phyloP scores from a whole-genome alignment of 192 early-diverging fungal genomes.

The Powellomyces hirtus region DNA sequence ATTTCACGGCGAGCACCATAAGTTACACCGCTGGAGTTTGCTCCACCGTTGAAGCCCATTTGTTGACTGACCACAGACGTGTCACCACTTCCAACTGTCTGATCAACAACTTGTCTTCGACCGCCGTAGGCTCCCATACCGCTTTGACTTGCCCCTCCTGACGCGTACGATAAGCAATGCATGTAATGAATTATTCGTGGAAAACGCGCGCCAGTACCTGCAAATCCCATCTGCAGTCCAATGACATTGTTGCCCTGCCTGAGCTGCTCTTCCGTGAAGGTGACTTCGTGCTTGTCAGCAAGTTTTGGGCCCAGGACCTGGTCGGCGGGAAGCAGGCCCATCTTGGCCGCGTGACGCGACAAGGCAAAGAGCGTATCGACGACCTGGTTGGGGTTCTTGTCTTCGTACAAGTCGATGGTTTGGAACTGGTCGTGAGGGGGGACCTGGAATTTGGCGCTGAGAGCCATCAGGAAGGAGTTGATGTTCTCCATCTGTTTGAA shows the following conservation, averaged over 20 bases:
- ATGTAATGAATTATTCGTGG: conserved; percentile 20
- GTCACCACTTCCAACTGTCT: conserved; percentile 11
- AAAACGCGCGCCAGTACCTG: conserved; percentile 3
- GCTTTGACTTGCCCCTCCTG: conserved; percentile 18
- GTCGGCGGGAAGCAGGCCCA: conserved; percentile 40
- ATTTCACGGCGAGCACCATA: conserved; percentile 38
- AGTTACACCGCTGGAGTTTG: conserved; percentile 28
- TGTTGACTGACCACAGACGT: conserved; percentile 27
- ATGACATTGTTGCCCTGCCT: conserved; percentile 56
- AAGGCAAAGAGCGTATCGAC: conserved; percentile 74
- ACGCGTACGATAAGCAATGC: not conserved
- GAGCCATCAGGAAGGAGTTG: conserved; percentile 63
- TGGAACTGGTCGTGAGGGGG: conserved; percentile 74
- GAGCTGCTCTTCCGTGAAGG: conserved; percentile 62
- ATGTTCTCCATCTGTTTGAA: conserved; percentile 91
- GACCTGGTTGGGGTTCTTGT: conserved; percentile 54
- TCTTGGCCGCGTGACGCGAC: conserved; percentile 63
- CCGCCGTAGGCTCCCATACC: conserved; percentile 30
- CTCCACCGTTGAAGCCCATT: conserved; percentile 43
- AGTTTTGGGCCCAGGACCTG: conserved; percentile 67
- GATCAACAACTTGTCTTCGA: conserved; percentile 28
- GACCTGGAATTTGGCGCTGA: conserved; percentile 28
- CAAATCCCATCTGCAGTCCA: conserved; percentile 55
- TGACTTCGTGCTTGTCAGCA: conserved; percentile 61
- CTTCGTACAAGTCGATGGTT: conserved; percentile 79